Evolutionary conservation across 2,329 filamentous ascomycete genomes (phyloP).

Genomic region (Phaeosphaeriaceae sp.): DNA sequence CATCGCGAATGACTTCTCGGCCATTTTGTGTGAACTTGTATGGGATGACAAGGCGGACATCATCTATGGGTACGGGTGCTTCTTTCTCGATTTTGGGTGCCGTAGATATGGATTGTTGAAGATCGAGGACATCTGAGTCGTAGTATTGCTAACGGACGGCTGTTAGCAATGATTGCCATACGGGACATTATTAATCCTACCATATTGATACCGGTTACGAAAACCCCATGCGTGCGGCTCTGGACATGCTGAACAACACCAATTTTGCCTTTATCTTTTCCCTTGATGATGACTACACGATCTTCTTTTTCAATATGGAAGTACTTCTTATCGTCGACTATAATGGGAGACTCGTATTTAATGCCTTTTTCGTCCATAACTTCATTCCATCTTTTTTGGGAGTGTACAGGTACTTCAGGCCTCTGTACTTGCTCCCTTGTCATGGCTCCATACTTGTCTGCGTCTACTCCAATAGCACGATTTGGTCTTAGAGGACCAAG

Average conservation of each 20-base stretch:
- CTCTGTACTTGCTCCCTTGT: conserved; percentile 33
- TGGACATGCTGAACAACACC: conserved; percentile 68
- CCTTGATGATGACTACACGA: conserved; percentile 80
- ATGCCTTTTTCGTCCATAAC: conserved; percentile 26
- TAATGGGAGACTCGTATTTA: conserved; percentile 31
- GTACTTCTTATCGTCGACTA: conserved; percentile 37
- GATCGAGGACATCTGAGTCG: conserved; percentile 46
- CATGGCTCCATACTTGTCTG: conserved; percentile 66
- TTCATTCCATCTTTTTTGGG: conserved; percentile 31
- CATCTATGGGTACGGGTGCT: conserved; percentile 68
- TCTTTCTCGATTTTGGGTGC: conserved; percentile 56
- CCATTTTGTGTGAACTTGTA: conserved; percentile 60
- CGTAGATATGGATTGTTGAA: conserved; percentile 40
- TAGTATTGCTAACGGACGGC: conserved; percentile 48
- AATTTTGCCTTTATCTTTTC: conserved; percentile 83
- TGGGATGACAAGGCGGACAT: conserved; percentile 82
- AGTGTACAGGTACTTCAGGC: conserved; percentile 49
- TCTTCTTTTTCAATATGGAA: conserved; percentile 64
- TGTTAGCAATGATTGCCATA: conserved; percentile 1
- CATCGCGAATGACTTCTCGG: conserved; percentile 65
- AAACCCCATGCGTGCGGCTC: conserved; percentile 38
- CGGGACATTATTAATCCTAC: conserved; percentile 18
- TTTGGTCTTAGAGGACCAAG: conserved; percentile 79
- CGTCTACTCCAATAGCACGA: conserved; percentile 68
- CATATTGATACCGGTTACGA: conserved; percentile 50